Evolutionary conservation across 805 yeast species (phyloP), one percentile per base, ranked within the genome.

Genomic region (Teunomyces tritomae): DNA sequence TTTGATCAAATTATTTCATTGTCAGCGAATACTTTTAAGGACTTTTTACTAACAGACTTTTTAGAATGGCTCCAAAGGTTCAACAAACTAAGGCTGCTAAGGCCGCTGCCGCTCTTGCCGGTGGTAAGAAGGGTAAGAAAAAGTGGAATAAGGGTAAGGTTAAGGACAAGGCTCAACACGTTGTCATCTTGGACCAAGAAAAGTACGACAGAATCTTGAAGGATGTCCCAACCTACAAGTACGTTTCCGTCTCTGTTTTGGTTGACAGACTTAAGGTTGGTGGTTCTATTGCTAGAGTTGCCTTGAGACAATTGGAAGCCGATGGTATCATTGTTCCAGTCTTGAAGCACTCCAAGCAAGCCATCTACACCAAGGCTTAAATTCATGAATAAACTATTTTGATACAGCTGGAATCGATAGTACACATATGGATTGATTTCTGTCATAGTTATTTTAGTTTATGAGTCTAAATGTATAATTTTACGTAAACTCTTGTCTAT

Each of bases 101-200:
- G 84, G 97, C 51, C 74, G 97, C 98, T 73, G 98, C 98, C 83
- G 98, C 97, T 78, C 83, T 89, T 86, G 97, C 97, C 77, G 97
- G 97, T 87, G 96, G 97, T 86, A 91, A 91, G 88, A 90, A 92
- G 76, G 89, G 96, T 79, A 94, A 94, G 90, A 92, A 94, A 96
- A 94, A 94, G 96, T 94, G 98, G 99, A 88, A 96, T 87, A 91
- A 92, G 86, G 97, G 97, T 80, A 90, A 95, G 86, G 96, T 90
- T 78, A 94, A 95, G 91, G 99, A 94, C 82, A 92, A 88, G 96
- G 98, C 99, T 68, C 92, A 89, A 77, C 99, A 94, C 85, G 85
- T 90, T 73, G 91, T 94, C 70, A 81, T 88, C 76, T 83, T 94
- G 70, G 99, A 94, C 79, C 97, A 94, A 83, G 96, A 94, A 66